phyloP scores from a whole-genome alignment of 169 alveolate genomes.

The Cardiosporidium cionae region DNA sequence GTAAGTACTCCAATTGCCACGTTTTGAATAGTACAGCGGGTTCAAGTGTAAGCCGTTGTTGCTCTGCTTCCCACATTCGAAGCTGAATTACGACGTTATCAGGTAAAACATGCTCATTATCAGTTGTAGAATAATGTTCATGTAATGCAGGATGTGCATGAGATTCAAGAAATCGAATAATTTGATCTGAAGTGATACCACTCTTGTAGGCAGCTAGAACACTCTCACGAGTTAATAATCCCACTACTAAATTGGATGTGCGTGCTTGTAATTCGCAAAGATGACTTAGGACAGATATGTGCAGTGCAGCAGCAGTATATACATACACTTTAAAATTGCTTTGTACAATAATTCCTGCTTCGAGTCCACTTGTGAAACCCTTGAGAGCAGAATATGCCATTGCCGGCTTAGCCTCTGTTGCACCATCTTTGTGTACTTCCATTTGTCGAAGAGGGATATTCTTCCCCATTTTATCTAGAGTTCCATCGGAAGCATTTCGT shows the following conservation, averaged over 20 bases:
- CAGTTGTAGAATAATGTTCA: background rate
- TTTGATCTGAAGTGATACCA: slow-evolving; percentile 75
- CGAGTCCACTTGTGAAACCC: slow-evolving; percentile 35
- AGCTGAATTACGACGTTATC: slow-evolving; percentile 69
- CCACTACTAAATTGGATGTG: slow-evolving; percentile 73
- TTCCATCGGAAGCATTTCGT: too few species aligned
- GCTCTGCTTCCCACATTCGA: slow-evolving; percentile 76
- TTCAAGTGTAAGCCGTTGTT: slow-evolving; percentile 58
- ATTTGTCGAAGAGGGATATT: background rate
- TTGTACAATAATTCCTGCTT: slow-evolving; percentile 69
- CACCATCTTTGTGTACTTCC: background rate
- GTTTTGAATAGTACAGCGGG: slow-evolving; percentile 55
- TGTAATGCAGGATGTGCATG: slow-evolving; percentile 50
- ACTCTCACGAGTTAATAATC: slow-evolving; percentile 67
- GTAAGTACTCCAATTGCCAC: slow-evolving; percentile 58
- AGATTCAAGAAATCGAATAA: slow-evolving; percentile 62
- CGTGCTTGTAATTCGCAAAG: slow-evolving; percentile 75
- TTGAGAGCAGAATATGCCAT: too few species aligned
- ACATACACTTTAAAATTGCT: slow-evolving; percentile 78
- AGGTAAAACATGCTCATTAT: slow-evolving; percentile 42
- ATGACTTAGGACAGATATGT: slow-evolving; percentile 64
- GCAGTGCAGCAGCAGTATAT: slow-evolving; percentile 70
- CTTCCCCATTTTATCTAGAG: background rate
- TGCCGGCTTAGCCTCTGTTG: background rate
- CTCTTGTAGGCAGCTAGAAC: slow-evolving; percentile 66